A percentile compares a stretch with the other conserved stretches of the same genome.
phyloP scores from a whole-genome alignment of 805 yeast genomes.

The Jamesozyma rosinii region DNA sequence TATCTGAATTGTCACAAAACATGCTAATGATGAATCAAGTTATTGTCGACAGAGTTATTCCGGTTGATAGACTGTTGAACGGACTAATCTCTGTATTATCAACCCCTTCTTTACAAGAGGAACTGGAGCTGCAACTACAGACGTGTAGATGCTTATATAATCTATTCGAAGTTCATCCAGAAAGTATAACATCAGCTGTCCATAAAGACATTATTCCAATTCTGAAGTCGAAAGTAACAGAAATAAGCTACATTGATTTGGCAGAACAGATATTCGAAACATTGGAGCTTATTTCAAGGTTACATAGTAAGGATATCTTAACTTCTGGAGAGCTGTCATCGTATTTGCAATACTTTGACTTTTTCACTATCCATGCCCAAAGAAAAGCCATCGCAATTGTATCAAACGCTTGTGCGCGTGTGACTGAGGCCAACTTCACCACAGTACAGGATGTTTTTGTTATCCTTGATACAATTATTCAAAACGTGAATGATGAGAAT shows the following conservation, averaged over 20 bases:
- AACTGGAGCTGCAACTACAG: constrained; percentile 71
- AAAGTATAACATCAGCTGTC: constrained; percentile 53
- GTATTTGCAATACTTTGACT: constrained; percentile 69
- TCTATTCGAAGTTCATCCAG: constrained; percentile 63
- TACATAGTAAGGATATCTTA: constrained; percentile 43
- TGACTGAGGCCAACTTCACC: constrained; percentile 36
- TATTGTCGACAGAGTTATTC: constrained; percentile 53
- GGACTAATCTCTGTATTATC: constrained; percentile 49
- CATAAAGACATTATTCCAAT: constrained; percentile 56
- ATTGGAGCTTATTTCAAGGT: constrained; percentile 54
- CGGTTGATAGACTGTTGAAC: constrained; percentile 46
- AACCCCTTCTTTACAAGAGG: constrained; percentile 49
- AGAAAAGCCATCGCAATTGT: constrained; percentile 67
- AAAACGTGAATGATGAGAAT: constrained; percentile 43
- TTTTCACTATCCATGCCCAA: constrained; percentile 83
- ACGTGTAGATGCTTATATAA: constrained; percentile 80
- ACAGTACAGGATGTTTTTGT: constrained; percentile 51
- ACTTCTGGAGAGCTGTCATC: constrained; percentile 51
- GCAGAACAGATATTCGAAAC: constrained; percentile 87
- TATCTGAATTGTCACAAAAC: constrained; percentile 55
- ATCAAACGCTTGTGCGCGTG: constrained; percentile 53
- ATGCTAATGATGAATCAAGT: constrained; percentile 60
- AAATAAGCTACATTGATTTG: constrained; percentile 75
- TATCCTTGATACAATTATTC: constrained; percentile 44
- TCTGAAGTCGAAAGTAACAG: constrained; percentile 55